These are phyloP conservation scores for Candida glucosophila DNA, from an alignment of 1,139 yeast genomes.

Conservation along the genomic window DNA sequence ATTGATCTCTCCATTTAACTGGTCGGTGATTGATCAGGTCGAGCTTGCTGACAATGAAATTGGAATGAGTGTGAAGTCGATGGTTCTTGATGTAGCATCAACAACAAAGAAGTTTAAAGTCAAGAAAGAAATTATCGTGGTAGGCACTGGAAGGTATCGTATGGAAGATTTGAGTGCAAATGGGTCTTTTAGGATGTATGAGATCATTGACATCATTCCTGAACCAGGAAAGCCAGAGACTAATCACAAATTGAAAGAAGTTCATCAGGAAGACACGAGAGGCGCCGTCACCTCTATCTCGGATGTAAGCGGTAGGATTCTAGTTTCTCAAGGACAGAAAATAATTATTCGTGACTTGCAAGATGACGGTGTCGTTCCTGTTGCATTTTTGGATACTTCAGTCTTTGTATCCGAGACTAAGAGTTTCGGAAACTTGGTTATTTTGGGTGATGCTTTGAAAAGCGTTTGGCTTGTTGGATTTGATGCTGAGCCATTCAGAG, in stretches of 20 bases:
- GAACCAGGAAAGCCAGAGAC: constrained; percentile 87
- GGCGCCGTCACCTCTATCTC: constrained; percentile 81
- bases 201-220: constrained; percentile 78
- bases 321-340: constrained; percentile 86
- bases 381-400: constrained; percentile 83
- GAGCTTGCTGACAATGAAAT: constrained; percentile 63
- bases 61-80: constrained; percentile 49
- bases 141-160: constrained; percentile 72
- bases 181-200: constrained; percentile 71
- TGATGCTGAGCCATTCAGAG: constrained; percentile 90
- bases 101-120: constrained; percentile 43
- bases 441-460: constrained; percentile 75
- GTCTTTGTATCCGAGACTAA: constrained; percentile 75
- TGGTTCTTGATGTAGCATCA: constrained; percentile 46
- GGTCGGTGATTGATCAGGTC: constrained; percentile 69
- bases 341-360: constrained; percentile 73
- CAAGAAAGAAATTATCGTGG: constrained; percentile 60
- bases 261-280: constrained; percentile 68
- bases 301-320: constrained; percentile 76
- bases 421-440: constrained; percentile 68
- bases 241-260: constrained; percentile 65
- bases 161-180: constrained; percentile 79
- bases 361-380: constrained; percentile 82
- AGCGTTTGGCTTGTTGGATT: constrained; percentile 83
- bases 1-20: constrained; percentile 63